Evolutionary conservation across 78 protist genomes (phyloP).

Genomic region (Capsaspora owczarzaki): DNA sequence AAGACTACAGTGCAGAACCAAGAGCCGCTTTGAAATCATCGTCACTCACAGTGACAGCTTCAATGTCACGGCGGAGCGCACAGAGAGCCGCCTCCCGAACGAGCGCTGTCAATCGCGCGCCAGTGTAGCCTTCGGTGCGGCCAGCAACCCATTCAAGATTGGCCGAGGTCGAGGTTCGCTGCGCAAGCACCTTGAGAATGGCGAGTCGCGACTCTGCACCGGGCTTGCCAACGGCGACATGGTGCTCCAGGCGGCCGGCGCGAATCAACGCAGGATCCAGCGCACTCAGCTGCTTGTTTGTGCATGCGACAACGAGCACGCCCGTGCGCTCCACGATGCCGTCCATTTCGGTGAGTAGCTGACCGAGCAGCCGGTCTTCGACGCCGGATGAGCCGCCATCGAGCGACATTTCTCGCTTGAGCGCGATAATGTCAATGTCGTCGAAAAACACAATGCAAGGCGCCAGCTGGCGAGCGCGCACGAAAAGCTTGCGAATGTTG

Average conservation of each 20-base stretch:
- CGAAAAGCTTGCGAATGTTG: constrained; percentile 35
- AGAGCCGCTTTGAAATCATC: too few species aligned
- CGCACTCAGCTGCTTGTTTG: constrained; percentile 73
- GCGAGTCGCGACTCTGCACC: background rate
- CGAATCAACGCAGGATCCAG: constrained; percentile 89
- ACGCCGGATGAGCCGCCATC: constrained; percentile 15
- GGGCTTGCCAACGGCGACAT: constrained; percentile 17
- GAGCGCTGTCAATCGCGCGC: background rate
- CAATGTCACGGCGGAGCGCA: background rate
- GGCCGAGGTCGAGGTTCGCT: background rate
- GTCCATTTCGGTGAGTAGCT: constrained; percentile 92
- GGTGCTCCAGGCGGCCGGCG: constrained; percentile 89
- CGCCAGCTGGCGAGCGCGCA: constrained; percentile 64
- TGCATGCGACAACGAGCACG: constrained; percentile 86
- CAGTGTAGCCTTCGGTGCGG: background rate
- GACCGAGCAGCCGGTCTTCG: constrained; percentile 88
- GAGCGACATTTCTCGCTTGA: constrained; percentile 7
- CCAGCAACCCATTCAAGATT: background rate
- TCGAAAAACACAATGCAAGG: constrained; percentile 88
- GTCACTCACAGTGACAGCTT: too few species aligned
- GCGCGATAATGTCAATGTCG: constrained; percentile 82
- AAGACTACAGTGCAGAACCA: too few species aligned
- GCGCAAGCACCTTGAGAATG: background rate
- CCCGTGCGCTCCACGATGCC: constrained; percentile 50
- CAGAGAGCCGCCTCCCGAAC: background rate